phyloP scores from a whole-genome alignment of 352 stramenopile genomes.

The Thalassiosira delicatula region DNA sequence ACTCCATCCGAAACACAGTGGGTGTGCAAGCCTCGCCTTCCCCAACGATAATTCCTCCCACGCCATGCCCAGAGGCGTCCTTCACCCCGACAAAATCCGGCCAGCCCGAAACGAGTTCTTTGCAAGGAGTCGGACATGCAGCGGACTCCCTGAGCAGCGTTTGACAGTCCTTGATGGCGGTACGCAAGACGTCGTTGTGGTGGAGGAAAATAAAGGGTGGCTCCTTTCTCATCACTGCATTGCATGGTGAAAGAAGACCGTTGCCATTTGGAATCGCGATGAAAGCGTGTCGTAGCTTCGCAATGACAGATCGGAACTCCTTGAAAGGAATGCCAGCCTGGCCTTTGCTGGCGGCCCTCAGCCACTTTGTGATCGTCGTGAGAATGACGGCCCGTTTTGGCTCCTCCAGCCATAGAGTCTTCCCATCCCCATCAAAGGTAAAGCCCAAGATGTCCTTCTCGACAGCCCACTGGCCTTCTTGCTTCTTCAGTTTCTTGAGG shows the following conservation, averaged over 20 bases:
- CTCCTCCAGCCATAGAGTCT: background rate
- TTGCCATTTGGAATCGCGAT: slow-evolving; percentile 30
- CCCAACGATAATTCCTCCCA: slow-evolving; percentile 1
- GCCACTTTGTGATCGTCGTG: background rate
- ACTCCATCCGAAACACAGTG: slow-evolving; percentile 14
- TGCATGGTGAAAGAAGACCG: slow-evolving; percentile 8
- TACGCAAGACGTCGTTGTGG: background rate
- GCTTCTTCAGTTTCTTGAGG: slow-evolving; percentile 11
- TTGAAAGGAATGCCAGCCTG: slow-evolving; percentile 21
- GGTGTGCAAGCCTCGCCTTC: background rate
- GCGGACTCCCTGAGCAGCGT: background rate
- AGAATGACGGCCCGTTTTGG: background rate
- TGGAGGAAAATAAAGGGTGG: background rate
- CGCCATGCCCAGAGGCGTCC: slow-evolving; percentile 16
- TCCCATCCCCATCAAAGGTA: slow-evolving; percentile 7
- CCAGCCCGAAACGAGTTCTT: background rate
- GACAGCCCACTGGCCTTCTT: slow-evolving; percentile 1
- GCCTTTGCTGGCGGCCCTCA: background rate
- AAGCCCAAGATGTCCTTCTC: slow-evolving; percentile 37
- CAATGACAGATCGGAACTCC: slow-evolving; percentile 3
- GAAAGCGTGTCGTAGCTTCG: slow-evolving; percentile 12
- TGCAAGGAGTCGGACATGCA: background rate
- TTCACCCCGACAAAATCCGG: background rate
- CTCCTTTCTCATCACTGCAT: background rate
- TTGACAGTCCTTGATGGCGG: background rate